Evolutionary conservation across 129 eudicot species (phyloP), one percentile per base, ranked within the genome.

Genomic region (Artemisia annua): DNA sequence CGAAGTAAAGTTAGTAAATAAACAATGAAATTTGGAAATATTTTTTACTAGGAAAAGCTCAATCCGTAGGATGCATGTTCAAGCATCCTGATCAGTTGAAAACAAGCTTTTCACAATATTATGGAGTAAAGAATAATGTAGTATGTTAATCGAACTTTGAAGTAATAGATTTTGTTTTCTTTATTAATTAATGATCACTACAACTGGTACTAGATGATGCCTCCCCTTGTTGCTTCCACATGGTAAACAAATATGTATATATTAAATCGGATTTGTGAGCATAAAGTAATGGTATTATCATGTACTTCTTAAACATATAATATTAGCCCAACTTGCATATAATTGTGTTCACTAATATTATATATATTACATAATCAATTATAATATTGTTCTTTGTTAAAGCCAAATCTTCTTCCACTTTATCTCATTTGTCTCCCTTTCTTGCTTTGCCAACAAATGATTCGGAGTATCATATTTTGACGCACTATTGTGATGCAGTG

Each of bases 281-380:
- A 20, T 46, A 11, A 22, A 35, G 52, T 70, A 18, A 55, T 35
- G 49, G 52, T 7, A 39, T 39, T 39, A 39, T 7, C 46, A 39
- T 39, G 46, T 1, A 39, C 46, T 2, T 4, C 48, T 66, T 44
- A 53, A 26, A 66, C 70, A n/a, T 66, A 66, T n/a, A 9, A 11
- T 43, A n/a, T 46, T 28, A 28, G 48, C 6, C 68, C 49, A 39
- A 63, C 68, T 8, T 55, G 10, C 75, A 7, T 54, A 70, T 70
- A 55, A 55, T 70, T 70, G 75, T 32, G 65, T 35, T 55, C 39
- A 70, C 32, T 11, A 32, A 39, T 55, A 19, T 32, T 63, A 8
- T n/a, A 15, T 16, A 18, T 53, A 56, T 18, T 6, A 16, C 9
- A 56, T 56, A 15, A n/a, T 30, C 1, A 53, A 57, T 19, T 20